Base-by-base conservation (phyloP, 2,329 filamentous ascomycete genomes). In the Biscogniauxia sp. region DNA sequence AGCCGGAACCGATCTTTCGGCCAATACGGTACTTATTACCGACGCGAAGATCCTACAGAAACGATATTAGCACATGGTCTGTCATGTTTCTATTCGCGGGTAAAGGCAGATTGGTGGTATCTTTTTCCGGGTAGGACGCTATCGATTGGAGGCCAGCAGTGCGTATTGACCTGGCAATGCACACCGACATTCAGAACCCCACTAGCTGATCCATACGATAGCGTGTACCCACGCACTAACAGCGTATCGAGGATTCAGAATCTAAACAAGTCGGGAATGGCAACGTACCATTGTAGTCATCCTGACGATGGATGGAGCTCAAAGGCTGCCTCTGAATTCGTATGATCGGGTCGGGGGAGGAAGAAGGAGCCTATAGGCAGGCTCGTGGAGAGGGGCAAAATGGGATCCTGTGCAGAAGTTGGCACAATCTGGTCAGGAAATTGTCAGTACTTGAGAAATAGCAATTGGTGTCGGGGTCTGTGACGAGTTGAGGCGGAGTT, bases 1-100 rank as follows among this genome's bases (percentile, higher is more conserved):
- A 93, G 70, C 95, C 95, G 70, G 93, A 97, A 71, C 95, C 95
- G 74, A 99, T 99, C 86, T 99, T 99, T 73, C 95, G 92, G 77
- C 95, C 95, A 79, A 99, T 98, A 73, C 95, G 93, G 88, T 99
- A 99, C 77, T 99, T 98, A 79, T 98, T 98, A 80, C 95, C 95
- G 80, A 99, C 95, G 75, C 95, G 93, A 73, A 99, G 88, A 87
- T 99, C 95, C 94, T 98, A 49, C 2, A 26, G 11, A 1, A 32
- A 8, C 20, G 26, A 19, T 11, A 56, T 70, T 58, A 72, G 67
- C 26, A 64, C 11, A 20, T 41, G 37, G 28, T 19, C 25, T 20
- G 11, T 32, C 53, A 20, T 37, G 3, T 13, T 11, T 23, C 8
- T 20, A 3, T 51, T 50, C 45, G 20, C 53, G 20, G 45, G 20